Conservation (phyloP, 2,329 filamentous ascomycete genomes). For the Penicillium sp. region DNA sequence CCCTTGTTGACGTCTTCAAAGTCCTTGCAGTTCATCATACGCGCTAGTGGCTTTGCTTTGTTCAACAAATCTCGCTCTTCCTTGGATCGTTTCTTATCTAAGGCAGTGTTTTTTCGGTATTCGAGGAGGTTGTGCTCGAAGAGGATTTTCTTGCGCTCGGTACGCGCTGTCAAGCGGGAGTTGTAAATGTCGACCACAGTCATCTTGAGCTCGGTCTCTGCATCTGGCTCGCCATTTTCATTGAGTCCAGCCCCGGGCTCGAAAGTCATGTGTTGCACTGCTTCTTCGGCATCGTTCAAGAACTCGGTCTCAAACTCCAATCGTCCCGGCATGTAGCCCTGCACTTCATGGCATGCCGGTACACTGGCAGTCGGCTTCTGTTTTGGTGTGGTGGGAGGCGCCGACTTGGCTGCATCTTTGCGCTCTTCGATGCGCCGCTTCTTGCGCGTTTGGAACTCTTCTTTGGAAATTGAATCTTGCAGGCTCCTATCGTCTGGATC, state of each 20-base stretch:
- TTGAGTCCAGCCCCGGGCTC: slow-evolving; percentile 94
- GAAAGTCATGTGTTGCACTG: slow-evolving; percentile 97
- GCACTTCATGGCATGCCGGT: slow-evolving; percentile 93
- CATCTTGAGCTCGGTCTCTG: slow-evolving; percentile 95
- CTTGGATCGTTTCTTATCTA: slow-evolving; percentile 93
- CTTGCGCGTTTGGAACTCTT: slow-evolving; percentile 90
- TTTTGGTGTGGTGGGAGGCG: slow-evolving; percentile 79
- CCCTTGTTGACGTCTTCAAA: slow-evolving; percentile 84
- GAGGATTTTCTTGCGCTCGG: slow-evolving; percentile 92
- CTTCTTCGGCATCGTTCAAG: slow-evolving; percentile 96
- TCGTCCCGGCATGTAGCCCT: slow-evolving; percentile 97
- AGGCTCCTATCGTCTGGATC: slow-evolving; percentile 77
- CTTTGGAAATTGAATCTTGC: slow-evolving; percentile 76
- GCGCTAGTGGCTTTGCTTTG: slow-evolving; percentile 91
- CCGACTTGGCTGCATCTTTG: slow-evolving; percentile 81
- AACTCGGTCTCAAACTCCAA: slow-evolving; percentile 97
- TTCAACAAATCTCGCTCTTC: slow-evolving; percentile 89
- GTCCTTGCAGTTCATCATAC: slow-evolving; percentile 93
- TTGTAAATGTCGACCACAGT: slow-evolving; percentile 99
- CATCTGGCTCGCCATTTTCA: slow-evolving; percentile 81
- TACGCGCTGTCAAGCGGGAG: slow-evolving; percentile 79
- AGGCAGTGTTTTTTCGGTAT: slow-evolving; percentile 83
- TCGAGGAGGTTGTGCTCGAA: slow-evolving; percentile 94
- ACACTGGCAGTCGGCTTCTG: slow-evolving; percentile 95
- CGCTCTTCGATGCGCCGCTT: slow-evolving; percentile 90